These are phyloP conservation scores for Terana coerulea DNA, from an alignment of 768 basidiomycete genomes.

Conservation along the genomic window DNA sequence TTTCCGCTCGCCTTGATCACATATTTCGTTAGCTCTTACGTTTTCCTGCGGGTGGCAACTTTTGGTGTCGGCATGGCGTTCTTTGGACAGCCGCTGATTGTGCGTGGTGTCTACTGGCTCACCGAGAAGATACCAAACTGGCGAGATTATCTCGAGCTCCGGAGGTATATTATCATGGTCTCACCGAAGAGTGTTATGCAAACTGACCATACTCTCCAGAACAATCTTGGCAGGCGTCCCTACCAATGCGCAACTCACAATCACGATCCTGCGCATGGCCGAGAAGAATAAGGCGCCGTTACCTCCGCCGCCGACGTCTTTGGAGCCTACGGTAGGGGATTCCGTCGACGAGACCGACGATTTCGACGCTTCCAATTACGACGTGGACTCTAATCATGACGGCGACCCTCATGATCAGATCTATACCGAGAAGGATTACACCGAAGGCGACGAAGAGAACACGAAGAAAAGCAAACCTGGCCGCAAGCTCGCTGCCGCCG, in stretches of 20 bases:
- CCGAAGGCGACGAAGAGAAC: constrained; percentile 19
- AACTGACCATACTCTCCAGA: constrained; percentile 11
- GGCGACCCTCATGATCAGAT: background rate
- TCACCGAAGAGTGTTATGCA: background rate
- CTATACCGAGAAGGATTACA: constrained; percentile 1
- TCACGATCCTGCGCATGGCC: constrained; percentile 38
- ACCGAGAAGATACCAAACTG: constrained; percentile 33
- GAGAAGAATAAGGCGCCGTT: constrained; percentile 35
- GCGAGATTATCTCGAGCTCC: constrained; percentile 31
- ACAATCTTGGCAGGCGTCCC: constrained; percentile 38
- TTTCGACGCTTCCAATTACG: constrained; percentile 31
- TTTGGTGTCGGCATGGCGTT: constrained; percentile 33
- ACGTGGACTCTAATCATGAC: constrained; percentile 38
- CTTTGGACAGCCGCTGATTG: constrained; percentile 38
- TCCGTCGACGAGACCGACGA: constrained; percentile 11
- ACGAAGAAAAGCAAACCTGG: constrained; percentile 14
- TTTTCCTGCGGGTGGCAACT: constrained; percentile 28
- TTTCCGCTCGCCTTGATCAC: constrained; percentile 27
- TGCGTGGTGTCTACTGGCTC: constrained; percentile 26
- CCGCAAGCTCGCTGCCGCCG: constrained; percentile 17
- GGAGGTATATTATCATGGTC: constrained; percentile 29
- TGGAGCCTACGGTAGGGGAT: constrained; percentile 12
- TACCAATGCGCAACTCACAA: constrained; percentile 40
- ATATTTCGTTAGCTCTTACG: constrained; percentile 25
- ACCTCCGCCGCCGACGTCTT: constrained; percentile 31